Evolutionary conservation across 108 stramenopile genomes (phyloP).

Genomic region (Mediolabrus comicus): DNA sequence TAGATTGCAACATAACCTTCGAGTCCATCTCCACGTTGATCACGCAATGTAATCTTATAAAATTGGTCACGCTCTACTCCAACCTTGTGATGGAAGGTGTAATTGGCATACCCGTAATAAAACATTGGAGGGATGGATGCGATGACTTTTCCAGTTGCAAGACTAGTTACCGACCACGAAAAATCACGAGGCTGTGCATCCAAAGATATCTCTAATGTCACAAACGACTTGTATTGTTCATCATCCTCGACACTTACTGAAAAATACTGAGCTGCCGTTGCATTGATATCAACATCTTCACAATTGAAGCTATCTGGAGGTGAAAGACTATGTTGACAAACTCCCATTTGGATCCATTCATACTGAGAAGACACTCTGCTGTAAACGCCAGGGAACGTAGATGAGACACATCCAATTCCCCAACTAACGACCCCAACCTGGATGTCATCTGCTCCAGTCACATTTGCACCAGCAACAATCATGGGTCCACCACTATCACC

Average conservation of each 20-base stretch:
- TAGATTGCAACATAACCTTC: constrained; percentile 38
- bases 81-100: constrained; percentile 33
- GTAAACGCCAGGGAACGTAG: constrained; percentile 58
- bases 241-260: constrained; percentile 2
- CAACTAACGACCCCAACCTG: constrained; percentile 55
- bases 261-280: not conserved
- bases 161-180: constrained; percentile 24
- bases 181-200: constrained; percentile 31
- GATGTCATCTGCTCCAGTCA: constrained; percentile 21
- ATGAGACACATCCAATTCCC: constrained; percentile 37
- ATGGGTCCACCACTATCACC: constrained; percentile 44
- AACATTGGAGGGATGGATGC: constrained; percentile 29
- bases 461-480: constrained; percentile 19
- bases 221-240: not conserved
- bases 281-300: constrained; percentile 3
- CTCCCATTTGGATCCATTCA: constrained; percentile 60
- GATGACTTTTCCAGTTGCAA: not conserved
- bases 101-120: constrained; percentile 22
- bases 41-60: constrained; percentile 31
- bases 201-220: constrained; percentile 32
- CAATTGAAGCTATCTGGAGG: constrained; percentile 34
- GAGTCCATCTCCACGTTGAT: constrained; percentile 27
- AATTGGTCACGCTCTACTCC: constrained; percentile 20
- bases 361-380: constrained; percentile 53
- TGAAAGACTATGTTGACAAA: constrained; percentile 40